phyloP scores from a whole-genome alignment of 371 early-diverging fungal species.

The Mucor plumbeus region DNA sequence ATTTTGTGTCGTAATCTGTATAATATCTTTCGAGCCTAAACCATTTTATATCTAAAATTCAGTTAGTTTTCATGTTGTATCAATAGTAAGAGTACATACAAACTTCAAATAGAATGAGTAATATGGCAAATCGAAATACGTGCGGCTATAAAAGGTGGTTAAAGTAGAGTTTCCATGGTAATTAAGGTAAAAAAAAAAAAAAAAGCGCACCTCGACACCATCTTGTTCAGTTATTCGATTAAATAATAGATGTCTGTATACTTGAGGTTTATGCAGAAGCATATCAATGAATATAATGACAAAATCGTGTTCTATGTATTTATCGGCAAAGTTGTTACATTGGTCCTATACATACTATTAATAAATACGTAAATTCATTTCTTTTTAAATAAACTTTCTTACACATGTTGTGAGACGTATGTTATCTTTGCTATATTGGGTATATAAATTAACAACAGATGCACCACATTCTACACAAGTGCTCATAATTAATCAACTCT shows the following conservation, averaged over 20 bases:
- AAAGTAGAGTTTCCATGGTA: too few relatives aligned
- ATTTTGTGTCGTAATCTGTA: conserved; percentile 53
- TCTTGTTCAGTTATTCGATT: conserved; percentile 67
- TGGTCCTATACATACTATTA: conserved; percentile 47
- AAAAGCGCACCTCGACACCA: conserved; percentile 51
- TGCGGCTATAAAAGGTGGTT: conserved; percentile 51
- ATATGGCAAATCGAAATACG: conserved; percentile 58
- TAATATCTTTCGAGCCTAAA: conserved; percentile 79
- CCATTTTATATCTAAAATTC: conserved; percentile 82
- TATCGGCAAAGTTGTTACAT: conserved; percentile 90
- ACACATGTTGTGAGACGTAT: conserved; percentile 90
- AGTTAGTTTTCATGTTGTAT: background rate
- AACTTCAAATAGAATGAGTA: conserved; percentile 16
- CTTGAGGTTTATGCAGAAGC: conserved; percentile 90
- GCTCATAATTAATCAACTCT: conserved; percentile 25
- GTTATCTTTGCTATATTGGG: conserved; percentile 89
- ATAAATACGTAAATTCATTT: background rate
- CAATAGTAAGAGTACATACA: conserved; percentile 30
- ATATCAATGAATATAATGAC: conserved; percentile 93
- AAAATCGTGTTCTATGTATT: conserved; percentile 92
- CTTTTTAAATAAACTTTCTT: conserved; percentile 18
- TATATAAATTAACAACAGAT: conserved; percentile 78
- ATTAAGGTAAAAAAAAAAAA: background rate
- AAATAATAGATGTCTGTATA: conserved; percentile 89
- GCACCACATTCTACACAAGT: conserved; percentile 89